Evolutionary conservation across 768 basidiomycete genomes (phyloP).

Genomic region (Mycena floridula): DNA sequence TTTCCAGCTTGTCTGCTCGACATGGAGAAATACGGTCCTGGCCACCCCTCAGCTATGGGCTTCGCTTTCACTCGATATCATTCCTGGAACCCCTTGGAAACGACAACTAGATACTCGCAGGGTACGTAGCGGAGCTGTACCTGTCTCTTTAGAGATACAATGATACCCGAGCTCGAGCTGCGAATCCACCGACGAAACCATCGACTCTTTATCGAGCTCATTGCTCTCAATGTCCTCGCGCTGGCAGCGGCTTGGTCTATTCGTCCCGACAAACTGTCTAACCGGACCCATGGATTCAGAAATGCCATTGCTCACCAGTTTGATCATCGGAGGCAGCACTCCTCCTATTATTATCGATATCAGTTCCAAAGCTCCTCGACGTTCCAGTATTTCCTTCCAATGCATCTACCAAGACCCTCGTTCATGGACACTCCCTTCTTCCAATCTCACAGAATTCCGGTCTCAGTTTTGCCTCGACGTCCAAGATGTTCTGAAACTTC

Average conservation of each 20-base stretch:
- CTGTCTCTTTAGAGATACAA: not conserved
- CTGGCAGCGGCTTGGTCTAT: not conserved
- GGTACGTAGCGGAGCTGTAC: not conserved
- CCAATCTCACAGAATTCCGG: not conserved
- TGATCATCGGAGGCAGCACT: not conserved
- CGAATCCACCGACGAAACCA: not conserved
- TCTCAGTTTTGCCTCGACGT: not conserved
- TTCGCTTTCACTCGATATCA: slow-evolving; percentile 9
- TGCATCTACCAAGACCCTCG: not conserved
- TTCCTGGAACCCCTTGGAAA: not conserved
- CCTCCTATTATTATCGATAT: no score
- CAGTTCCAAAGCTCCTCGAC: not conserved
- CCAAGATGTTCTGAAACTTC: not conserved
- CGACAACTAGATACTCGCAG: not conserved
- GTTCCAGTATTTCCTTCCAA: not conserved
- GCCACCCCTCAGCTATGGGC: slow-evolving; percentile 25
- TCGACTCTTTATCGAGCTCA: not conserved
- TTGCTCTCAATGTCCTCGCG: not conserved
- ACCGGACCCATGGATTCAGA: not conserved
- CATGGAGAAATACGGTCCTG: slow-evolving; percentile 23
- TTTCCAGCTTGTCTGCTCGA: slow-evolving; percentile 19
- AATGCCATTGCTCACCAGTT: not conserved
- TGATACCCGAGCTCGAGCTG: not conserved
- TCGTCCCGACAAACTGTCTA: not conserved
- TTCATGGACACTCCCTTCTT: not conserved